These are phyloP conservation scores for Leptographium radiaticola DNA, from an alignment of 2,329 filamentous ascomycete genomes.

Conservation along the genomic window DNA sequence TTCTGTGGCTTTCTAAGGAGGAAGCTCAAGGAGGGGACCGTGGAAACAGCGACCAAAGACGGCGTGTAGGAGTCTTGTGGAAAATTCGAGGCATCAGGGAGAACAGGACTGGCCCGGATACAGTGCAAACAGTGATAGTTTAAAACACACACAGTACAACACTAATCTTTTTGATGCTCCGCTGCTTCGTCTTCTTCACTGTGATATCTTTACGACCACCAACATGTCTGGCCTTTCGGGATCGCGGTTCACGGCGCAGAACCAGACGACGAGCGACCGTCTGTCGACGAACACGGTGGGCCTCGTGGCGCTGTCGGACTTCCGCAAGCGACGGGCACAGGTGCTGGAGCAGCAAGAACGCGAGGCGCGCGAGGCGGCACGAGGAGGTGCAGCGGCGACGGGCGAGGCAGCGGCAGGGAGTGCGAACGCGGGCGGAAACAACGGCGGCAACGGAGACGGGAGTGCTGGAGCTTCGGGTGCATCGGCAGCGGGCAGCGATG, in stretches of 20 bases:
- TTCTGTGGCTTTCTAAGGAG: conserved; percentile 69
- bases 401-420: conserved; percentile 15
- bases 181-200: neutral
- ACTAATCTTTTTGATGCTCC: neutral
- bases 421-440: neutral
- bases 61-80: neutral
- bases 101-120: too few species aligned
- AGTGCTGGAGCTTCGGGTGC: neutral
- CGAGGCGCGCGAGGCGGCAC: conserved; percentile 54
- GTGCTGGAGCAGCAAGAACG: conserved; percentile 84
- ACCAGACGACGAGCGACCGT: conserved; percentile 64
- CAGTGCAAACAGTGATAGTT: too few species aligned
- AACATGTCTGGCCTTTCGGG: conserved; percentile 27
- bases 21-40: conserved; percentile 21
- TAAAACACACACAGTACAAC: neutral
- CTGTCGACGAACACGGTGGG: conserved; percentile 81
- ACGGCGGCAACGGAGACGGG: neutral
- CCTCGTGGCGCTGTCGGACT: conserved; percentile 82
- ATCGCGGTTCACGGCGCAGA: conserved; percentile 62
- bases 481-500: conserved; percentile 20
- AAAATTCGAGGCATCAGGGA: too few species aligned
- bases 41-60: neutral
- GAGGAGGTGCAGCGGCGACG: neutral
- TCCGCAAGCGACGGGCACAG: conserved; percentile 88
- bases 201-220: neutral